A percentile compares a stretch with the other conserved stretches of the same genome.
Evolutionary conservation across 2,329 filamentous ascomycete genomes (phyloP).

Genomic region (Clarireedia hainanense): DNA sequence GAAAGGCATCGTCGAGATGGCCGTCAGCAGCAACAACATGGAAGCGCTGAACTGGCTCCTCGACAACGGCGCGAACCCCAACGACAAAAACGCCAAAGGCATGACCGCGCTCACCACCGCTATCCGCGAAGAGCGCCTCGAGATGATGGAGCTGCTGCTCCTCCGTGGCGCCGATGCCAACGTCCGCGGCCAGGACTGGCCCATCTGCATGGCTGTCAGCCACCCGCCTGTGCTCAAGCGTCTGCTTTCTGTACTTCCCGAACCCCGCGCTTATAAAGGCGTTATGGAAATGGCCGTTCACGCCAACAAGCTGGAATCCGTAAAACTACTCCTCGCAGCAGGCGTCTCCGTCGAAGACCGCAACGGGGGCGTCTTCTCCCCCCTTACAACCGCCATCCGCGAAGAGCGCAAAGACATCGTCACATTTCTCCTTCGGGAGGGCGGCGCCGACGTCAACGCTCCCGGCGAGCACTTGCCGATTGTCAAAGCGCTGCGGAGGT

Average conservation of each 20-base stretch:
- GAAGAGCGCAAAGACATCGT: slow-evolving; percentile 56
- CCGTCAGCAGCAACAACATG: slow-evolving; percentile 53
- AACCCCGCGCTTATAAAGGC: slow-evolving; percentile 56
- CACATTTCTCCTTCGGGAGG: slow-evolving; percentile 51
- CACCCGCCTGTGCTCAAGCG: slow-evolving; percentile 52
- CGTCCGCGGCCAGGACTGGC: slow-evolving; percentile 61
- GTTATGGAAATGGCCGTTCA: slow-evolving; percentile 61
- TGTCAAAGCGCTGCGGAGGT: slow-evolving; percentile 59
- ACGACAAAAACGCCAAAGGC: slow-evolving; percentile 49
- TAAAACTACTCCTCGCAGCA: slow-evolving; percentile 42
- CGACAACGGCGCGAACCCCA: slow-evolving; percentile 50
- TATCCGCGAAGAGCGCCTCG: slow-evolving; percentile 50
- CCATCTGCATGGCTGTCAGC: slow-evolving; percentile 59
- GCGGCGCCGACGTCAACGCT: slow-evolving; percentile 55
- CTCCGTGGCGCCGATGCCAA: slow-evolving; percentile 52
- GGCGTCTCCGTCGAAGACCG: slow-evolving; percentile 59
- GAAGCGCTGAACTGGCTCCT: slow-evolving; percentile 54
- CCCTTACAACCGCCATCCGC: slow-evolving; percentile 58
- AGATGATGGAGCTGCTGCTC: slow-evolving; percentile 52
- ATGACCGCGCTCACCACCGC: slow-evolving; percentile 58
- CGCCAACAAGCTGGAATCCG: slow-evolving; percentile 57
- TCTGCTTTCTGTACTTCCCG: slow-evolving; percentile 48
- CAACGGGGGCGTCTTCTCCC: slow-evolving; percentile 65
- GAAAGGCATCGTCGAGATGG: slow-evolving; percentile 58
- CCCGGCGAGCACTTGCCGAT: slow-evolving; percentile 65